Base-by-base conservation (phyloP, 345 rosid species). In the Psidium friedrichsthalianum region DNA sequence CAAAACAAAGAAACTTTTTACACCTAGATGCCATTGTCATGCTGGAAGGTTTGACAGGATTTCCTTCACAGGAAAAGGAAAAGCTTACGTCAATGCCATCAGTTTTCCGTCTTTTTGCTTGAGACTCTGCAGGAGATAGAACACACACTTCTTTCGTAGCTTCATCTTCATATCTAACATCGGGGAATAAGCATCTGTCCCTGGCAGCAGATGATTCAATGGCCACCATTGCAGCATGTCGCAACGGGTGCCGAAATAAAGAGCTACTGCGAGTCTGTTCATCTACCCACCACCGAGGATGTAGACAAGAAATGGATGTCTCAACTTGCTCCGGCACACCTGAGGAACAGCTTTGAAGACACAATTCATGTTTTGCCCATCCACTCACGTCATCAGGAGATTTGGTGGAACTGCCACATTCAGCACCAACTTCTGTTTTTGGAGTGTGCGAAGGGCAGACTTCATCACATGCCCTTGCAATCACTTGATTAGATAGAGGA, bases 161-260 rank as follows among this genome's bases (percentile, higher is more conserved):
- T 84, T 91, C 89, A 11, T 90, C 85, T 80, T 83, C 86, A 84
- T 57, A 58, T 64, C 82, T 86, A 5, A 49, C 56, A 83, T 83
- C 51, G 52, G 95, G 97, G 89, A 92, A 95, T 27, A 95, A 86
- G 85, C 42, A 58, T 82, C 94, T 90, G 88, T 95, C 99, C 92
- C 96, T 91, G 40, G 94, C 93, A 57, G 98, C 92, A 90, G 99
- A 93, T 56, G 95, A 90, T 92, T 94, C 98, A 84, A 97, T 93
- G 27, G 97, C 96, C 88, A 94, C 95, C 20, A 95, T 87, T 40
- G 94, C 91, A 89, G 98, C 98, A 91, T 96, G 98, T 51, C 90
- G 87, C 83, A 96, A 87, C 22, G 98, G 99, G 85, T 95, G 98
- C 92, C 93, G 93, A 82, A 86, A 84, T 88, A 85, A 86, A 83